These are phyloP conservation scores for Aspergillus olivimuriae DNA, from an alignment of 495 filamentous ascomycete genomes.

Conservation along the genomic window DNA sequence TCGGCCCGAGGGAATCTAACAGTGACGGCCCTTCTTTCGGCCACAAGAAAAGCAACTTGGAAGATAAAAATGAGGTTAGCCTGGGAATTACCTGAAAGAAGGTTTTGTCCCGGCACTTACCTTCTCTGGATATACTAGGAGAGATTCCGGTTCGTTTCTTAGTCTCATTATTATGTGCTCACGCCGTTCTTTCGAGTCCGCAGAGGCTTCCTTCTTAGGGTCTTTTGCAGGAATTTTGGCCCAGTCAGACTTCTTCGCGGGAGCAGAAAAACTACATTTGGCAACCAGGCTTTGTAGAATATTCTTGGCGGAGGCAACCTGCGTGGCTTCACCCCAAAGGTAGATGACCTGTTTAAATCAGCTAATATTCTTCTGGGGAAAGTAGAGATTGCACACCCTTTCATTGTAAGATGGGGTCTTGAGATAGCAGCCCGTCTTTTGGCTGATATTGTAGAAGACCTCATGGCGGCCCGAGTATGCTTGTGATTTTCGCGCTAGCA, in stretches of 20 bases:
- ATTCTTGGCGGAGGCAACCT: constrained; percentile 20
- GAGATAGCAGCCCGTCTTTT: no score
- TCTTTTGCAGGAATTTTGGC: constrained; percentile 14
- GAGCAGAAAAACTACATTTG: constrained; percentile 11
- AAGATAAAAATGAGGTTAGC: neutral
- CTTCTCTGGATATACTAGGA: constrained; percentile 17
- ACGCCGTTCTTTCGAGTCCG: constrained; percentile 17
- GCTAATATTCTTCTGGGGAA: no score
- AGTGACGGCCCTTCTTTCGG: constrained; percentile 31
- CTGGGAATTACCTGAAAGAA: neutral
- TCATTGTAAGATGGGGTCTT: no score
- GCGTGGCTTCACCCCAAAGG: constrained; percentile 17
- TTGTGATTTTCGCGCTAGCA: no score
- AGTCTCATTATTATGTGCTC: constrained; percentile 20
- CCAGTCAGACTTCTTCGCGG: constrained; percentile 15
- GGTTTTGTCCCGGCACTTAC: constrained; percentile 9
- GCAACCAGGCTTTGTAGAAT: constrained; percentile 16
- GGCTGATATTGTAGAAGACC: no score
- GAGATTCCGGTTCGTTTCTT: constrained; percentile 24
- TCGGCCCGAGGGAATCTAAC: constrained; percentile 33
- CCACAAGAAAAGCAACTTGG: constrained; percentile 39
- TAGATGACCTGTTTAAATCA: constrained; percentile 10
- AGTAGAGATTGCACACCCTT: no score
- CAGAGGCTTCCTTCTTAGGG: constrained; percentile 10
- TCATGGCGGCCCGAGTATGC: no score